Evolutionary conservation across 2,329 filamentous ascomycete species (phyloP).

Genomic region (Monosporascus sp.): DNA sequence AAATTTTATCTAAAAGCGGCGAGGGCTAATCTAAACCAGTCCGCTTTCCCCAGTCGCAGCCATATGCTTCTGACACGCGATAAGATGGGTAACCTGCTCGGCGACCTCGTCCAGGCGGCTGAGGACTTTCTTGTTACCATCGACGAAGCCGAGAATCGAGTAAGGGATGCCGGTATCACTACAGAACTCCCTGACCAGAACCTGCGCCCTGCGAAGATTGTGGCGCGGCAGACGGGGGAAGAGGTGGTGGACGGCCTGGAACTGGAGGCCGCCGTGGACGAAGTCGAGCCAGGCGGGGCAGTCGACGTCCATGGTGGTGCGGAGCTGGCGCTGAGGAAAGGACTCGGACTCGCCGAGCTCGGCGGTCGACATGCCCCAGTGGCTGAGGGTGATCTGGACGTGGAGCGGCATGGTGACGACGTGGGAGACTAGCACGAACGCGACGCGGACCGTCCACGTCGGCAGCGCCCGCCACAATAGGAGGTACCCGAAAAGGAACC

Average conservation of each 20-base stretch:
- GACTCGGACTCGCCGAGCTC: conserved; percentile 60
- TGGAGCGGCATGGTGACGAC: conserved; percentile 63
- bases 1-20: no score
- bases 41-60: conserved; percentile 41
- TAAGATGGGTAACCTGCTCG: conserved; percentile 54
- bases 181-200: conserved; percentile 57
- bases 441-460: conserved; percentile 49
- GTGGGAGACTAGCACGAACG: conserved; percentile 60
- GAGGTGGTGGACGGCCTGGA: conserved; percentile 66
- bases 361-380: conserved; percentile 66
- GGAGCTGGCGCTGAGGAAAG: conserved; percentile 63
- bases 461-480: conserved; percentile 56
- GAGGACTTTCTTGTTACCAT: conserved; percentile 56
- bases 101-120: conserved; percentile 45
- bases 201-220: conserved; percentile 57
- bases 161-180: conserved; percentile 60
- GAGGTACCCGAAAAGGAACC: conserved; percentile 64
- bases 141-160: conserved; percentile 53
- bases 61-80: conserved; percentile 50
- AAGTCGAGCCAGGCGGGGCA: conserved; percentile 69
- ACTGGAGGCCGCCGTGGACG: conserved; percentile 66
- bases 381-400: conserved; percentile 65
- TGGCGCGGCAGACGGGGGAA: conserved; percentile 64
- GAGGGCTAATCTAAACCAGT: neutral
- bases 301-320: conserved; percentile 70